Evolutionary conservation across 305 asterid species (phyloP).

Genomic region (Solanum aculeatissimum): DNA sequence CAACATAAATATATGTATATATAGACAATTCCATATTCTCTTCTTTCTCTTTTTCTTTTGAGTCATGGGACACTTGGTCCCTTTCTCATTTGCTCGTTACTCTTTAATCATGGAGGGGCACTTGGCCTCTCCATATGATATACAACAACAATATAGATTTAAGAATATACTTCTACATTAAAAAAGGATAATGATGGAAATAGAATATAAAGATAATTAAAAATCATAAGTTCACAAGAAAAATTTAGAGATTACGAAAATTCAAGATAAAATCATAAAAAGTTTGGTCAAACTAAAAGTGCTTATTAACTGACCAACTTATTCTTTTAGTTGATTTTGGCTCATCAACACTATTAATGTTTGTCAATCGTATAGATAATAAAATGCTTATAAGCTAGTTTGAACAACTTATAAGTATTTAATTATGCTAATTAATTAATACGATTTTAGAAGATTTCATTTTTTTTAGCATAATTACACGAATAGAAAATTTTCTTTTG

Average conservation of each 20-base stretch:
- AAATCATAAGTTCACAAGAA: background rate
- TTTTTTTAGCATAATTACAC: background rate
- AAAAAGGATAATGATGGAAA: background rate
- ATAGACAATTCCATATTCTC: no score
- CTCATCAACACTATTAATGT: background rate
- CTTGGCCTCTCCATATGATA: no score
- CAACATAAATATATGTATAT: no score
- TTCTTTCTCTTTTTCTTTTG: no score
- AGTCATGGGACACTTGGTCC: no score
- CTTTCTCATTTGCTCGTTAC: no score
- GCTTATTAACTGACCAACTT: background rate
- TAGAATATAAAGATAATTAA: background rate
- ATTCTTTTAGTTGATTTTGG: background rate
- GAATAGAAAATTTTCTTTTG: background rate
- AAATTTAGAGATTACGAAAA: background rate
- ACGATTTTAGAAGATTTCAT: background rate
- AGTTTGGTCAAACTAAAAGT: background rate
- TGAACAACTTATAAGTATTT: background rate
- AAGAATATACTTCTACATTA: background rate
- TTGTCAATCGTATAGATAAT: background rate
- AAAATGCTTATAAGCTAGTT: background rate
- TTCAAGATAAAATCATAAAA: background rate
- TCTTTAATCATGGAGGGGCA: no score
- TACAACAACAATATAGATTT: background rate
- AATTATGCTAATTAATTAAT: background rate